phyloP scores from a whole-genome alignment of 257 asterid genomes.

The Orobanche coerulescens region DNA sequence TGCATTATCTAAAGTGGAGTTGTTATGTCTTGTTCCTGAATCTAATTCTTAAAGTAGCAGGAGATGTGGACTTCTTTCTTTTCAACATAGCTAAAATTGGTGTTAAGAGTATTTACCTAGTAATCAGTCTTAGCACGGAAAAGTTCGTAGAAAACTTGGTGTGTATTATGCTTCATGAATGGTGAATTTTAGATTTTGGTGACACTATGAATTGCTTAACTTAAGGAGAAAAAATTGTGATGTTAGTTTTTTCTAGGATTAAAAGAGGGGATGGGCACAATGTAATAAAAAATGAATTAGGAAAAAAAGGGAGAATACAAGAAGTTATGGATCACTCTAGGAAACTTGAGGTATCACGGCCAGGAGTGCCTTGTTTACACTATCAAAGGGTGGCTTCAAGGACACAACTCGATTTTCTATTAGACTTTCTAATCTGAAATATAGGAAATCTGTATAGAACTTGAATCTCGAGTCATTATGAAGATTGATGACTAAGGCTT shows the following conservation, averaged over 20 bases:
- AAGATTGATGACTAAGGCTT: no score
- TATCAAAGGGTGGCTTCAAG: not conserved
- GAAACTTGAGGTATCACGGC: not conserved
- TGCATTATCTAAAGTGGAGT: not conserved
- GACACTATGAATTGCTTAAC: not conserved
- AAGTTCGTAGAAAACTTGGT: not conserved
- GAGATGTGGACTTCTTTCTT: not conserved
- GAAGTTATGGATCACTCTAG: not conserved
- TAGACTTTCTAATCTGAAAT: no score
- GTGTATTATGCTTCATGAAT: not conserved
- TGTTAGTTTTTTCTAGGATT: not conserved
- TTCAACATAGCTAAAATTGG: constrained; percentile 2
- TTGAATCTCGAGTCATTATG: not conserved
- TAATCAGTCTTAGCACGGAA: not conserved
- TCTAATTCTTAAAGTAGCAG: not conserved
- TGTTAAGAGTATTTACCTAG: not conserved
- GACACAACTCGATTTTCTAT: no score
- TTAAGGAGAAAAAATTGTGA: not conserved
- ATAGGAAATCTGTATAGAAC: not conserved
- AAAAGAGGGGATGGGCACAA: not conserved
- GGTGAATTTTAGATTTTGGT: not conserved
- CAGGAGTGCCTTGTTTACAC: not conserved
- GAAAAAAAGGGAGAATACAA: not conserved
- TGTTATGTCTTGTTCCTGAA: not conserved
- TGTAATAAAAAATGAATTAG: not conserved